A percentile compares a stretch with the other conserved stretches of the same genome.
Evolutionary conservation across 2,329 filamentous ascomycete species (phyloP).

Genomic region (Pseudomassariella vexata): DNA sequence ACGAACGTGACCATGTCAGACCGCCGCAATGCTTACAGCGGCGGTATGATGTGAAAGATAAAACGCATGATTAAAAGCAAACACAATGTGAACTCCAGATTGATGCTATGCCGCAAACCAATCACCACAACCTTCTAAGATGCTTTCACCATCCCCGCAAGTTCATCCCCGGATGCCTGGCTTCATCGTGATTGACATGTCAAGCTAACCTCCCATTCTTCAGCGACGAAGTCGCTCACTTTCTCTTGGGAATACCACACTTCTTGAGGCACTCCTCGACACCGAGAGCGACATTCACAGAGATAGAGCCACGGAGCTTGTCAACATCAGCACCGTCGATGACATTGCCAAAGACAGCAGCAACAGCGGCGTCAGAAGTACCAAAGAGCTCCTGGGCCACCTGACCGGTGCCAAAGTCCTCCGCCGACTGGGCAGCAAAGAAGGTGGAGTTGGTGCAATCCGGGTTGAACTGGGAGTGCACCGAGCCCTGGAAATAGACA

Average conservation of each 20-base stretch:
- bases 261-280: constrained; percentile 47
- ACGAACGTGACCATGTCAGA: too few relatives aligned
- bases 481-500: constrained; percentile 46
- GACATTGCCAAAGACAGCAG: constrained; percentile 38
- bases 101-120: too few relatives aligned
- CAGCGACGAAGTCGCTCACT: too few relatives aligned
- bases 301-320: constrained; percentile 34
- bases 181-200: too few relatives aligned
- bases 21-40: too few relatives aligned
- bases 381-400: constrained; percentile 44
- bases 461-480: constrained; percentile 53
- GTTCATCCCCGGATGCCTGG: too few relatives aligned
- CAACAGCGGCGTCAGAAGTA: constrained; percentile 37
- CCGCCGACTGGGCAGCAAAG: constrained; percentile 41
- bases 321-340: constrained; percentile 39
- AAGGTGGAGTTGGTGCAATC: constrained; percentile 44
- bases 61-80: too few relatives aligned
- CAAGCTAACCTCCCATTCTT: too few relatives aligned
- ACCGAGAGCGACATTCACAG: constrained; percentile 43
- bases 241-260: constrained; percentile 28
- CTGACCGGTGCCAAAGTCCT: constrained; percentile 48
- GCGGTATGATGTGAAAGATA: too few relatives aligned
- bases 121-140: too few relatives aligned
- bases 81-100: too few relatives aligned
- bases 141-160: too few relatives aligned